Percentiles rank a stretch among this genome's conserved stretches.
Conservation (phyloP, 139 green algal genomes). For the Chlorella sp. region DNA sequence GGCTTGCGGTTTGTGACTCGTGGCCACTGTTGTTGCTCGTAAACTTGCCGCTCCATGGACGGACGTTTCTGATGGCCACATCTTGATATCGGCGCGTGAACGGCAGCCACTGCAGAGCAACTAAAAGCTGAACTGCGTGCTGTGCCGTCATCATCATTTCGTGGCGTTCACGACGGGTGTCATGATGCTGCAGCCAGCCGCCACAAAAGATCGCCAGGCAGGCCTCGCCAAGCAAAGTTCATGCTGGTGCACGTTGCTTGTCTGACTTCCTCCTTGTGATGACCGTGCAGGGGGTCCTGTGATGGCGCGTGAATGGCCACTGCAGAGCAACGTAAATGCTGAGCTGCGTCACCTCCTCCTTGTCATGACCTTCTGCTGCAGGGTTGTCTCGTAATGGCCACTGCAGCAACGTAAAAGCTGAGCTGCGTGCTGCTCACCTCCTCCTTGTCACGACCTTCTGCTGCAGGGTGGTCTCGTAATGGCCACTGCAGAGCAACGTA, state of each 20-base stretch:
- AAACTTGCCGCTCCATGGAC: neutral
- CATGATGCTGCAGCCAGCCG: too few relatives aligned
- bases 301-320: neutral
- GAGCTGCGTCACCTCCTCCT: too few relatives aligned
- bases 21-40: neutral
- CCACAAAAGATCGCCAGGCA: too few relatives aligned
- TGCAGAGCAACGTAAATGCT: neutral
- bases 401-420: neutral
- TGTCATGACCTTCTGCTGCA: neutral
- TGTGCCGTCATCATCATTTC: too few relatives aligned
- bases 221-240: too few relatives aligned
- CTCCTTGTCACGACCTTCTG: neutral
- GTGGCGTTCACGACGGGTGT: too few relatives aligned
- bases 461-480: neutral
- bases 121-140: neutral
- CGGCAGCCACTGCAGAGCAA: neutral
- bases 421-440: neutral
- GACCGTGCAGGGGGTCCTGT: too few relatives aligned
- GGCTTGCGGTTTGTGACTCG: neutral
- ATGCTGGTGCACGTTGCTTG: too few relatives aligned
- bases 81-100: too few relatives aligned
- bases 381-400: neutral
- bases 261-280: too few relatives aligned
- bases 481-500: neutral
- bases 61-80: too few relatives aligned